Conservation (phyloP, 345 rosid genomes). For the Rhizophora apiculata region DNA sequence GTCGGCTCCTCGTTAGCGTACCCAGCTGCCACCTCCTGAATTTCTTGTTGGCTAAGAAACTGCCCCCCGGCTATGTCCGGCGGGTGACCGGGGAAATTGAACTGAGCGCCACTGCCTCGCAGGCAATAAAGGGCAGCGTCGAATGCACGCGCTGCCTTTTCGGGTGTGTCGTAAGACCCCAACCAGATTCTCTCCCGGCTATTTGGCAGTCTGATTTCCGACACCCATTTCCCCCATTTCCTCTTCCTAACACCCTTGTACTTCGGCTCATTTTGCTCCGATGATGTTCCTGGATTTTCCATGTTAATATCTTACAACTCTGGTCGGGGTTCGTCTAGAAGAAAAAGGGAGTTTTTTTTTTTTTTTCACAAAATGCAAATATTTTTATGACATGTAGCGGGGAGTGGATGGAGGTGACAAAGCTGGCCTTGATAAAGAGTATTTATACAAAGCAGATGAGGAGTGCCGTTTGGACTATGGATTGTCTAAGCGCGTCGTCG, state of each 20-base stretch:
- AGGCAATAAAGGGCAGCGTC: slow-evolving; percentile 76
- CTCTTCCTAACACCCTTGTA: slow-evolving; percentile 85
- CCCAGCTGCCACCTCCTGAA: slow-evolving; percentile 54
- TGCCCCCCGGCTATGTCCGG: slow-evolving; percentile 48
- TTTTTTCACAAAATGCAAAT: no score
- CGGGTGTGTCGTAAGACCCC: slow-evolving; percentile 66
- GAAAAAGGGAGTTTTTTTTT: no score
- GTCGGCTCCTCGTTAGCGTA: slow-evolving; percentile 41
- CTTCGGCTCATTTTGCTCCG: slow-evolving; percentile 31
- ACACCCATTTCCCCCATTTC: slow-evolving; percentile 95
- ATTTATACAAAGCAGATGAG: background rate
- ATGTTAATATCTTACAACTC: background rate
- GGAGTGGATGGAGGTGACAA: background rate
- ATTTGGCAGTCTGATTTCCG: slow-evolving; percentile 85
- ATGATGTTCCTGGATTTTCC: slow-evolving; percentile 16
- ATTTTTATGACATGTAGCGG: background rate
- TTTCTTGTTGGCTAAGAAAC: slow-evolving; percentile 44
- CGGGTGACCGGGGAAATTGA: slow-evolving; percentile 64
- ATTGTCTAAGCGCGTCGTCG: slow-evolving; percentile 38
- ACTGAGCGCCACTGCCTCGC: slow-evolving; percentile 55
- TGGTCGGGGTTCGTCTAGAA: no score
- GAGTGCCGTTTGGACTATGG: background rate
- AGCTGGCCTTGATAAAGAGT: slow-evolving; percentile 18
- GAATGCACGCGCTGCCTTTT: slow-evolving; percentile 90
- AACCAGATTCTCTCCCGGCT: slow-evolving; percentile 89